Conservation (phyloP, 2,329 filamentous ascomycete genomes). For the Helminthosporium solani region DNA sequence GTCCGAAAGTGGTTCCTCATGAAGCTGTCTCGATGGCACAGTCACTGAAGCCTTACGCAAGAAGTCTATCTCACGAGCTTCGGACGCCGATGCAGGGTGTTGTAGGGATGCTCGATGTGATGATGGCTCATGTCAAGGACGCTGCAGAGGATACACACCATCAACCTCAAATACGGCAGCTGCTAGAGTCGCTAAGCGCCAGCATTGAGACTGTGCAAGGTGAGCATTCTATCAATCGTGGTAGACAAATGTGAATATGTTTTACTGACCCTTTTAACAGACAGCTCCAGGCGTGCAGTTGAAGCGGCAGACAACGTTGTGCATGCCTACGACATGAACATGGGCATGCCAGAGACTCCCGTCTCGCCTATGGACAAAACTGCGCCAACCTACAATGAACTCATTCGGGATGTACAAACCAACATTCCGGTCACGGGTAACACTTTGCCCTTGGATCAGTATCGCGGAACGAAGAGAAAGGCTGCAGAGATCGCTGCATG, state of each 20-base stretch:
- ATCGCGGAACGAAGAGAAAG: slow-evolving; percentile 47
- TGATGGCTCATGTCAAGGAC: slow-evolving; percentile 71
- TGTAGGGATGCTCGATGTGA: slow-evolving; percentile 74
- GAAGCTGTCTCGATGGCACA: slow-evolving; percentile 60
- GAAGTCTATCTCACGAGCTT: slow-evolving; percentile 69
- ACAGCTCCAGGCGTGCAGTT: slow-evolving; percentile 69
- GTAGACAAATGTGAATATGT: no score
- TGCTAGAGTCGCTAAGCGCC: slow-evolving; percentile 64
- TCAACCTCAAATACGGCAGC: slow-evolving; percentile 52
- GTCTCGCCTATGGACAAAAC: slow-evolving; percentile 44
- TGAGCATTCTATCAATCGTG: no score
- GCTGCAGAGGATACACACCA: slow-evolving; percentile 59
- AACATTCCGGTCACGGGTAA: slow-evolving; percentile 48
- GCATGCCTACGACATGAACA: slow-evolving; percentile 72
- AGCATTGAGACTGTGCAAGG: slow-evolving; percentile 72
- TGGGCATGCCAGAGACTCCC: slow-evolving; percentile 69
- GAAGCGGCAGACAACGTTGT: slow-evolving; percentile 76
- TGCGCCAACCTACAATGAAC: slow-evolving; percentile 22
- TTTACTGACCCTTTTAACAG: slow-evolving; percentile 44
- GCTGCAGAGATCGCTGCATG: slow-evolving; percentile 40
- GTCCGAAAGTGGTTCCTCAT: slow-evolving; percentile 53
- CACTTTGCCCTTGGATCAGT: slow-evolving; percentile 41
- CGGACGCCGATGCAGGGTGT: slow-evolving; percentile 75
- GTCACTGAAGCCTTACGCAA: slow-evolving; percentile 70
- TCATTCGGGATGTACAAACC: slow-evolving; percentile 40